These are phyloP conservation scores for Fistulifera solaris DNA, from an alignment of 108 stramenopile species.

Conservation along the genomic window DNA sequence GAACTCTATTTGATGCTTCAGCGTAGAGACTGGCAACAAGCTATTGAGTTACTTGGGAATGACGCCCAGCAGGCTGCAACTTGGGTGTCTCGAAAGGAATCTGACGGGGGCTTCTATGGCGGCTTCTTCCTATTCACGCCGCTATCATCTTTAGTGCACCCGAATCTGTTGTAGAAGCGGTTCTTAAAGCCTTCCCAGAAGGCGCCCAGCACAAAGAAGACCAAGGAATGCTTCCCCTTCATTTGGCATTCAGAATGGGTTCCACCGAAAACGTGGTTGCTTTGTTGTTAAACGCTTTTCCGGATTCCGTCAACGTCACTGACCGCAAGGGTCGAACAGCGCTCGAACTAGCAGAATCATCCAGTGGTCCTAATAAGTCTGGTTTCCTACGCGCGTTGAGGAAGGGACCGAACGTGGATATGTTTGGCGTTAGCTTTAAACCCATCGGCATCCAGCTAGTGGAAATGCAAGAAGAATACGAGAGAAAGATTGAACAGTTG, in stretches of 20 bases:
- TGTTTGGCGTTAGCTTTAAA: conserved; percentile 7
- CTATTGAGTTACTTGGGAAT: conserved; percentile 22
- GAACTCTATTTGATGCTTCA: conserved; percentile 65
- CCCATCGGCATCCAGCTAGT: conserved; percentile 16
- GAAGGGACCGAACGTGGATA: not conserved
- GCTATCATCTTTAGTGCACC: conserved; percentile 84
- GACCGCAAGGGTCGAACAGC: conserved; percentile 83
- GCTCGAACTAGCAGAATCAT: conserved; percentile 59
- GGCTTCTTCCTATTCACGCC: conserved; percentile 78
- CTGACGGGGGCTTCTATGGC: conserved; percentile 71
- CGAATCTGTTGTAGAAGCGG: conserved; percentile 42
- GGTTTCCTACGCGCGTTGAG: conserved; percentile 58
- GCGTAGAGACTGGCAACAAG: conserved; percentile 62
- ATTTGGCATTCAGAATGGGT: conserved; percentile 73
- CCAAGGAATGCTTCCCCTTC: conserved; percentile 80
- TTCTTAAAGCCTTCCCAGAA: conserved; percentile 50
- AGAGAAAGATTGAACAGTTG: conserved; percentile 4
- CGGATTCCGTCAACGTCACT: conserved; percentile 61
- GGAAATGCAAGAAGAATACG: conserved; percentile 14
- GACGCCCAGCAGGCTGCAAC: conserved; percentile 46
- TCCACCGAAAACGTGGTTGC: conserved; percentile 38
- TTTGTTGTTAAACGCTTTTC: conserved; percentile 57
- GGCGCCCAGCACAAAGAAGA: conserved; percentile 72
- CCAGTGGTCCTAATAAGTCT: conserved; percentile 46
- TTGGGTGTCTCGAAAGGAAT: conserved; percentile 71